Percentiles rank a stretch among this genome's conserved stretches.
Conservation (phyloP, 179 eudicot species). For the Amaranthus tricolor region DNA sequence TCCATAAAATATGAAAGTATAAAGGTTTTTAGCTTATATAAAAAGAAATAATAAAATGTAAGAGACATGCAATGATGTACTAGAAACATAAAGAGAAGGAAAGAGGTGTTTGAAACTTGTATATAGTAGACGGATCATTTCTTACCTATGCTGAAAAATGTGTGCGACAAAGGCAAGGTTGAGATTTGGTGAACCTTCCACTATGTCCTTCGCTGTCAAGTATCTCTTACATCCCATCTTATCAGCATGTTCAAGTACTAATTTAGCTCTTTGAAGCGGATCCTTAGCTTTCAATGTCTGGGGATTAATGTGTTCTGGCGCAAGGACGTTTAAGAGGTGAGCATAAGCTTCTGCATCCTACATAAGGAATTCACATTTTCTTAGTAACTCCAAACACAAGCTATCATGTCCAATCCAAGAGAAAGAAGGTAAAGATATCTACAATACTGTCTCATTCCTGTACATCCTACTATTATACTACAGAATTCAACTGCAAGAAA, state of each 20-base stretch:
- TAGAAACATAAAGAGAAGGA: not conserved
- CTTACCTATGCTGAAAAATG: constrained; percentile 94
- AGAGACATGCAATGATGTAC: not conserved
- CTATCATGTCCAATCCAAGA: not conserved
- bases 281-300: constrained; percentile 60
- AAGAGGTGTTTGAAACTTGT: not conserved
- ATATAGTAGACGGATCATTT: not conserved
- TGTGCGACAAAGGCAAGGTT: constrained; percentile 99
- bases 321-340: constrained; percentile 79
- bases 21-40: not conserved
- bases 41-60: not conserved
- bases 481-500: constrained; percentile 1
- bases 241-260: constrained; percentile 97
- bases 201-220: constrained; percentile 93
- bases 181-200: constrained; percentile 96
- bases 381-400: constrained; percentile 9
- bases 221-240: constrained; percentile 99
- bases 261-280: constrained; percentile 71
- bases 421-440: not conserved
- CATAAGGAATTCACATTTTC: constrained; percentile 21
- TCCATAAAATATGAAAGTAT: not conserved
- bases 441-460: not conserved
- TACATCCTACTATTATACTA: not conserved
- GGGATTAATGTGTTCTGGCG: constrained; percentile 85
- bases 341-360: constrained; percentile 99